These are phyloP conservation scores for Spencermartinsiella ligniputridi DNA, from an alignment of 1,139 yeast genomes.

Conservation along the genomic window DNA sequence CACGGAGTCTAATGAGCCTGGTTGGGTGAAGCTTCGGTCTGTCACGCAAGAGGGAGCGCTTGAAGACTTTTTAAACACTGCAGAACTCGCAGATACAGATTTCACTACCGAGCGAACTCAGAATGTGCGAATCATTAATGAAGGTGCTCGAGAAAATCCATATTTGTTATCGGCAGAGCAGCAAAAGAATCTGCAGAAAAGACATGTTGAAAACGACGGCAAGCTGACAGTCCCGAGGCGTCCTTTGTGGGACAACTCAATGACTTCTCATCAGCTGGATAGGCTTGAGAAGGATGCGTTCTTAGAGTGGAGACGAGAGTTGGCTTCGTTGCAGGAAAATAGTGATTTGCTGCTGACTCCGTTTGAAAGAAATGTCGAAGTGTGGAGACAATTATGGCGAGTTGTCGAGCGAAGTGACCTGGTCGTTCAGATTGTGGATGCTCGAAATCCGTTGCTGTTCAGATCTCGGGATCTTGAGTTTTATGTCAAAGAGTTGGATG, in stretches of 20 bases:
- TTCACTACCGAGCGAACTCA: slow-evolving; percentile 87
- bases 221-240: slow-evolving; percentile 92
- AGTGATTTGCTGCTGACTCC: slow-evolving; percentile 87
- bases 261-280: slow-evolving; percentile 74
- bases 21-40: slow-evolving; percentile 85
- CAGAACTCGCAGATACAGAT: slow-evolving; percentile 93
- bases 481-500: slow-evolving; percentile 70
- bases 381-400: slow-evolving; percentile 98
- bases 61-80: slow-evolving; percentile 92
- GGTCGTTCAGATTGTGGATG: slow-evolving; percentile 96
- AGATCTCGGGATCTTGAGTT: slow-evolving; percentile 84
- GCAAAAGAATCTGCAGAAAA: slow-evolving; percentile 49
- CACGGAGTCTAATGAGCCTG: slow-evolving; percentile 63
- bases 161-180: slow-evolving; percentile 64
- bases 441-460: slow-evolving; percentile 87
- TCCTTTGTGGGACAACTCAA: slow-evolving; percentile 71
- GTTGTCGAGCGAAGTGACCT: slow-evolving; percentile 94
- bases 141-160: slow-evolving; percentile 42
- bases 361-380: slow-evolving; percentile 94
- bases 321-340: slow-evolving; percentile 79
- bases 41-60: slow-evolving; percentile 92
- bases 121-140: slow-evolving; percentile 72
- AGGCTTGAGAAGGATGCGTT: slow-evolving; percentile 88
- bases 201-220: slow-evolving; percentile 58
- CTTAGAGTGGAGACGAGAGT: slow-evolving; percentile 85